Evolutionary conservation across 345 rosid genomes (phyloP).

Genomic region (Gossypium ekmanianum): DNA sequence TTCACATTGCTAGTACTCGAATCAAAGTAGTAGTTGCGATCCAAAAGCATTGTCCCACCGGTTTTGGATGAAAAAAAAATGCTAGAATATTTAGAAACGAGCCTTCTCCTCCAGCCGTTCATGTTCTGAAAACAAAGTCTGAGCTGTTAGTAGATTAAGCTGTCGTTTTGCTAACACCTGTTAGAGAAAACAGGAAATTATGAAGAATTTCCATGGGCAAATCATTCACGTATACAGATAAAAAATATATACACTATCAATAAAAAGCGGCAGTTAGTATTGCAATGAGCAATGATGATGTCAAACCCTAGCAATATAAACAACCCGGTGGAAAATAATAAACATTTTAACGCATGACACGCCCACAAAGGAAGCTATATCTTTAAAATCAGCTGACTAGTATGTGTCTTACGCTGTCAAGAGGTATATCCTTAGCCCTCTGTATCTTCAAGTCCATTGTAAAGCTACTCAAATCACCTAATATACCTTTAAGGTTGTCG

Average conservation of each 20-base stretch:
- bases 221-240: neutral
- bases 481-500: constrained; percentile 35
- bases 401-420: neutral
- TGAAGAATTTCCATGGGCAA: neutral
- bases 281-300: neutral
- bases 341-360: neutral
- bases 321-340: neutral
- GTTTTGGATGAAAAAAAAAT: neutral
- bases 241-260: neutral
- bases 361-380: neutral
- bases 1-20: neutral
- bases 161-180: constrained; percentile 72
- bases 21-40: neutral
- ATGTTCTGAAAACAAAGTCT: constrained; percentile 74
- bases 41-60: neutral
- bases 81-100: neutral
- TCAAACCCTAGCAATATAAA: neutral
- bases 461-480: constrained; percentile 42
- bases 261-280: neutral
- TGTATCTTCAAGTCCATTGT: constrained; percentile 41
- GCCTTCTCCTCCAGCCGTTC: constrained; percentile 74
- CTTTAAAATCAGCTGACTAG: neutral
- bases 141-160: constrained; percentile 73
- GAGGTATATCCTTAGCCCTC: constrained; percentile 26
- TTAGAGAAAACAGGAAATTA: constrained; percentile 1